Base-by-base conservation (phyloP, 768 basidiomycete species). In the Coprinopsis cinerea region DNA sequence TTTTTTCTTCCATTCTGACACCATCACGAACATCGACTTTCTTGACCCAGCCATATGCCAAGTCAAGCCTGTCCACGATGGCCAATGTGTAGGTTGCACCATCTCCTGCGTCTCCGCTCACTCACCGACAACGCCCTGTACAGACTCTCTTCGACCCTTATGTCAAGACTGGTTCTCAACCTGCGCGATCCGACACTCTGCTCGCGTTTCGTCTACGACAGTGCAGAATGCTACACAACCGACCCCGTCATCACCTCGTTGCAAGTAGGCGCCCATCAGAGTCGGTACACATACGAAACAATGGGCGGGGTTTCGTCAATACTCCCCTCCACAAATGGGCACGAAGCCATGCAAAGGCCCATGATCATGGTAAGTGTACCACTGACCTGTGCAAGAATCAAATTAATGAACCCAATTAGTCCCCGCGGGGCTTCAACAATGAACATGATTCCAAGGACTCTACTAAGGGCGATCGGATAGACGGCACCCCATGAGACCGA, bases 161-260 rank as follows among this genome's bases (percentile, higher is more conserved):
- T 64, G 40, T 64, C 64, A 9, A 58, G 66, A n/a, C 61, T 66
- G 37, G 61, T 65, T 55, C 55, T 67, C 4, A 66, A 67, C 51
- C 52, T 67, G 4, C 63, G 66, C 14, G 58, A 67, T 44, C 66
- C 64, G 18, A 25, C 39, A 2, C 22, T 49, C 6, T 39, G 36
- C 17, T 39, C 36, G 17, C 36, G 36, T 6, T 39, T 10, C 36
- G 17, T 39, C 18, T 17, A 6, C 6, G 36, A 39, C 7, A 39
- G 11, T 7, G 30, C 7, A 7, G 30, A 9, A 9, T 9, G 9
- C 10, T 18, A 10, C 17, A 39, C 36, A 10, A 39, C 10, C 17
- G 36, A 39, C 17, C 36, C 36, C 17, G 36, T 39, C 6, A 9
- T 39, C 11, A 39, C 36, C 9, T 10, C 36, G 7, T 10, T 9